These are phyloP conservation scores for Skeletonema costatum DNA, from an alignment of 108 stramenopile species.

Conservation along the genomic window DNA sequence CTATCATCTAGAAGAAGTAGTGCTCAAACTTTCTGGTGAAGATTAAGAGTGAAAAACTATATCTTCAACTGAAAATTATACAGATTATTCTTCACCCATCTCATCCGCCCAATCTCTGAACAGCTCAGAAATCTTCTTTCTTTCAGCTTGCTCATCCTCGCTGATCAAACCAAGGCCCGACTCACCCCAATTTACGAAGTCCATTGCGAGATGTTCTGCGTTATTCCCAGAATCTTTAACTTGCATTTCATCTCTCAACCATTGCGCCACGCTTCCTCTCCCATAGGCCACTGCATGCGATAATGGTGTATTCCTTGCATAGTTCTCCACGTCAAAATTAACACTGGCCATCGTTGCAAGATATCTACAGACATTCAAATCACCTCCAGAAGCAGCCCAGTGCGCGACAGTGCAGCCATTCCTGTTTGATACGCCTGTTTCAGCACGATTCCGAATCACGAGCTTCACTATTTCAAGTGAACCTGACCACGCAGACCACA, in stretches of 20 bases:
- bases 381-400: constrained; percentile 60
- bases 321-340: constrained; percentile 70
- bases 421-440: constrained; percentile 54
- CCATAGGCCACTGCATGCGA: constrained; percentile 84
- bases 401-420: constrained; percentile 87
- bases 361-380: constrained; percentile 67
- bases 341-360: constrained; percentile 58
- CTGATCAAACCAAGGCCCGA: constrained; percentile 23
- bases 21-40: neutral
- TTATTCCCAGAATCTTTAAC: constrained; percentile 22
- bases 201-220: constrained; percentile 35
- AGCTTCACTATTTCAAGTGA: constrained; percentile 76
- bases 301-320: constrained; percentile 79
- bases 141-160: constrained; percentile 28
- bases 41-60: neutral
- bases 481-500: constrained; percentile 88
- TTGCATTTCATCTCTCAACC: constrained; percentile 57
- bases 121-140: constrained; percentile 35
- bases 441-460: constrained; percentile 65
- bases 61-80: too few species aligned
- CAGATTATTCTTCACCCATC: constrained; percentile 15
- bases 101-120: constrained; percentile 35
- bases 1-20: constrained; percentile 9
- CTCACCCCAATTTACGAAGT: constrained; percentile 47
- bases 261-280: constrained; percentile 61